phyloP scores from a whole-genome alignment of 257 asterid genomes.

The Perilla frutescens region DNA sequence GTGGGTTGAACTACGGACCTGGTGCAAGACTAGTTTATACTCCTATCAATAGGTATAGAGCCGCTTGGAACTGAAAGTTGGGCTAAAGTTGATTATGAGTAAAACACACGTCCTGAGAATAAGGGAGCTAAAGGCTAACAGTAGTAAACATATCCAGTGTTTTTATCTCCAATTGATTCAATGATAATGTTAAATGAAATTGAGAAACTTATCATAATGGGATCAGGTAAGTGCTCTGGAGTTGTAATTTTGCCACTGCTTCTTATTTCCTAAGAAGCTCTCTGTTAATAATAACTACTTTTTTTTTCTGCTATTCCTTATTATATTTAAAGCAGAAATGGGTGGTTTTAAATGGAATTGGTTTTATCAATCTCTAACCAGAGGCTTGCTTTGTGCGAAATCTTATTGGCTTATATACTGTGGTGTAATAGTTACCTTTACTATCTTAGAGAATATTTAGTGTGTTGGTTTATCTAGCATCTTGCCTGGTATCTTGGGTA shows the following conservation, averaged over 20 bases:
- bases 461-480: conserved; percentile 23
- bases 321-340: conserved; percentile 19
- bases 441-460: neutral
- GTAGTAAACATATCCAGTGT: neutral
- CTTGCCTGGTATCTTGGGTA: conserved; percentile 21
- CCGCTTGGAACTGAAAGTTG: neutral
- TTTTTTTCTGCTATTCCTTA: conserved; percentile 17
- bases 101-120: neutral
- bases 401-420: neutral
- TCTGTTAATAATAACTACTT: conserved; percentile 4
- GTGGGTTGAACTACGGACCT: conserved; percentile 5
- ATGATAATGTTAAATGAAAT: conserved; percentile 5
- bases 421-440: neutral
- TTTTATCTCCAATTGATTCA: neutral
- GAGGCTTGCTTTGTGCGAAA: no score
- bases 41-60: conserved; percentile 7
- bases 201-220: neutral
- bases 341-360: conserved; percentile 13
- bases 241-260: conserved; percentile 11
- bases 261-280: conserved; percentile 19
- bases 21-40: conserved; percentile 20
- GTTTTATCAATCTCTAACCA: neutral
- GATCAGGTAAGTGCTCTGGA: neutral
- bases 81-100: neutral
- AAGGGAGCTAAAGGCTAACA: neutral